Conservation (phyloP, 2,329 filamentous ascomycete genomes). For the Rhynchosporium graminicola region DNA sequence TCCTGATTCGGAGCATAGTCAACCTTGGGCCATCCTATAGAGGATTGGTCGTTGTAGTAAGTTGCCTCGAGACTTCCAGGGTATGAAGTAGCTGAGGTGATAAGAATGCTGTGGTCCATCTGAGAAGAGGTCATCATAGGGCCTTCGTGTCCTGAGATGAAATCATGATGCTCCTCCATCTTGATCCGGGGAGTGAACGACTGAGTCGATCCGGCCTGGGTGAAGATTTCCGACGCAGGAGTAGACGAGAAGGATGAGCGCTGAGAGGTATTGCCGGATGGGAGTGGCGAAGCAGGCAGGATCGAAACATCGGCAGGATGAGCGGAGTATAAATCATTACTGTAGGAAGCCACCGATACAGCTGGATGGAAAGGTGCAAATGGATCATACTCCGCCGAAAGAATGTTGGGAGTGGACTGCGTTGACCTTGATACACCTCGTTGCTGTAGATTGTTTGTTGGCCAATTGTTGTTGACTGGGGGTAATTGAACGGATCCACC, state of each 20-base stretch:
- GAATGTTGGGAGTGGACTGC: conserved; percentile 44
- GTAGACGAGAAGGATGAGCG: conserved; percentile 41
- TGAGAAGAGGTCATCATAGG: conserved; percentile 37
- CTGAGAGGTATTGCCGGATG: conserved; percentile 39
- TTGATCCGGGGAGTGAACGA: conserved; percentile 39
- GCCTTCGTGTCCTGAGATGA: conserved; percentile 28
- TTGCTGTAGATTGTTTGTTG: conserved; percentile 32
- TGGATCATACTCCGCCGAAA: conserved; percentile 53
- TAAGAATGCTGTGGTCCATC: conserved; percentile 29
- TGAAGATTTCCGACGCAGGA: conserved; percentile 38
- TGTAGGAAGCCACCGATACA: conserved; percentile 46
- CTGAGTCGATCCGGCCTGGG: conserved; percentile 37
- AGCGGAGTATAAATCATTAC: conserved; percentile 49
- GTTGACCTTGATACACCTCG: conserved; percentile 34
- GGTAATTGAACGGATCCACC: conserved; percentile 30
- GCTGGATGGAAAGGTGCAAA: conserved; percentile 51
- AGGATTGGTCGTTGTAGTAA: conserved; percentile 35
- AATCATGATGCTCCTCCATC: conserved; percentile 40
- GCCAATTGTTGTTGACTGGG: conserved; percentile 35
- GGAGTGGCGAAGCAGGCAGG: conserved; percentile 37
- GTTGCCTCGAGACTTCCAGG: conserved; percentile 35
- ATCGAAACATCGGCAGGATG: conserved; percentile 42
- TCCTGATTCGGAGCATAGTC: conserved; percentile 35
- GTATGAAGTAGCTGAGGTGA: conserved; percentile 33
- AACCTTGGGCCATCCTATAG: conserved; percentile 36